Base-by-base conservation (phyloP, 257 asterid genomes). In the Solanum pimpinellifolium region DNA sequence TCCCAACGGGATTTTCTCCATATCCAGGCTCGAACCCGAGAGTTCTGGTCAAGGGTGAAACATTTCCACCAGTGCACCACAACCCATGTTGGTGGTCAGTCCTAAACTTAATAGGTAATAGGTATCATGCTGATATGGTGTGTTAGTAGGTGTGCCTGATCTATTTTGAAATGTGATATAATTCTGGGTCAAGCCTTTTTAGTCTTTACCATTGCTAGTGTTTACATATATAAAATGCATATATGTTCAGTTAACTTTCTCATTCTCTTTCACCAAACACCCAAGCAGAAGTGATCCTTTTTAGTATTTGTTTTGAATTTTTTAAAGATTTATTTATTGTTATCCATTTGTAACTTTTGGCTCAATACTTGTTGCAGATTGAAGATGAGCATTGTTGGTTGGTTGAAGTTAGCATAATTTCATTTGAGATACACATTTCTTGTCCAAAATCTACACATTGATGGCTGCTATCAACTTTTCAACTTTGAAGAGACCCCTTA, bases 381-480 rank as follows among this genome's bases (percentile, higher is more conserved):
- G 62, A 77, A 44, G 60, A 77, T 77, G 83, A n/a, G 13, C 37
- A 46, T 15, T 14, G 39, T 35, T 35, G 7, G 83, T 42, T 25
- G 37, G n/a, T 77, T 77, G 83, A 42, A 77, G 37, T 77, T 76
- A n/a, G 8, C 27, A n/a, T 1, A 46, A 77, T 13, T 77, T 77
- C 39, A 77, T 77, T 77, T 77, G 62, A 41, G 35, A 41, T 44
- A 41, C 42, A 41, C 47, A 76, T 41, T 76, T 41, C 7, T 25
- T 76, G 59, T 59, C 14, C 39, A 13, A n/a, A 77, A 39, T 77
- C 62, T 77, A 77, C 12, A 3, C 23, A 25, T 42, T 77, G 65
- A 90, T 87, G 91, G 88, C 89, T 62, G 88, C 90, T 27, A 41
- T 77, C 77, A 88, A 73, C 25, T 77, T 86, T 83, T 83, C 89